phyloP scores from a whole-genome alignment of 164 flowering plant genomes.

The Dillenia turbinata region DNA sequence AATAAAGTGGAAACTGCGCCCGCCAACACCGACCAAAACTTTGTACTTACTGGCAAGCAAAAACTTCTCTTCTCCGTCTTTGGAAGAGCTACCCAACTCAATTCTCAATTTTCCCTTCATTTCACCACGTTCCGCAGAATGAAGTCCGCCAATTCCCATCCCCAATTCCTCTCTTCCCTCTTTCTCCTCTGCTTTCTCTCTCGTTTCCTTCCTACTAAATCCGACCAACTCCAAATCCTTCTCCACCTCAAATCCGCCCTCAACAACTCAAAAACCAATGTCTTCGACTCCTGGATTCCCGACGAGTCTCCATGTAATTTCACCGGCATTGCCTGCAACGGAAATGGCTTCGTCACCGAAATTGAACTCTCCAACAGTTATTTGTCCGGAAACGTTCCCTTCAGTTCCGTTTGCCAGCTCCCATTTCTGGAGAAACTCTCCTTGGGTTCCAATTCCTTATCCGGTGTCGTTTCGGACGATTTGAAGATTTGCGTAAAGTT shows the following conservation, averaged over 20 bases:
- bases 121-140: too few species aligned
- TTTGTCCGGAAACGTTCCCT: constrained; percentile 33
- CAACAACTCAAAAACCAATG: constrained; percentile 17
- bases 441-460: constrained; percentile 37
- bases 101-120: too few species aligned
- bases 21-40: too few species aligned
- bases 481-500: constrained; percentile 35
- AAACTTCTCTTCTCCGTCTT: too few species aligned
- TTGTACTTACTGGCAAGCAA: too few species aligned
- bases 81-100: background rate
- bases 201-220: constrained; percentile 9
- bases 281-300: constrained; percentile 35
- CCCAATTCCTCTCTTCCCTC: background rate
- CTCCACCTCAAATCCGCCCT: constrained; percentile 33
- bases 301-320: constrained; percentile 23
- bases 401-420: constrained; percentile 42
- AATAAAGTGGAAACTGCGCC: too few species aligned
- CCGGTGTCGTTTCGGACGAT: constrained; percentile 27
- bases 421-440: constrained; percentile 41
- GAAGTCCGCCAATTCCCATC: too few species aligned
- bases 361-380: constrained; percentile 40
- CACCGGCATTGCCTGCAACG: constrained; percentile 37
- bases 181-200: constrained; percentile 2
- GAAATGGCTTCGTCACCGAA: constrained; percentile 22
- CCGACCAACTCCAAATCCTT: constrained; percentile 39